Evolutionary conservation across 495 filamentous ascomycete genomes (phyloP), one percentile per base, ranked within the genome.

Genomic region (Trichoderma gamsii): DNA sequence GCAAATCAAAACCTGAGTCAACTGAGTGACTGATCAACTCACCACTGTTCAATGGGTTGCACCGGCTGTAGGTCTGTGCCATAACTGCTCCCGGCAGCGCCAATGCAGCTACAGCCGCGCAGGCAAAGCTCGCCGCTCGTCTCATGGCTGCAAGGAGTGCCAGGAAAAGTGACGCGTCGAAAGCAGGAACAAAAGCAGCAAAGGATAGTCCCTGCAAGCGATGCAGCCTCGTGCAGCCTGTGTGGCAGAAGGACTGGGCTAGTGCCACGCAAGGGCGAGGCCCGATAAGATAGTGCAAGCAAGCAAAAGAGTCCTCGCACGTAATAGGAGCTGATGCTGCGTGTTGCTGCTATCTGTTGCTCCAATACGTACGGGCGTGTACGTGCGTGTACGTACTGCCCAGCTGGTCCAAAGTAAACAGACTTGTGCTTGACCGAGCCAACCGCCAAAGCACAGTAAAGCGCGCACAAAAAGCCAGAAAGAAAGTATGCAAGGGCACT

Each of bases 41-140:
- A 75, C 74, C 70, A 15, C 70, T 61, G 12, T 64, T 41, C 67
- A 74, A 38, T 11, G 77, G 77, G 32, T 79, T 78, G 70, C 77
- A 79, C 41, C 71, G 21, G 38, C 73, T 69, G 72, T 73, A 79
- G 29, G 77, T 79, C 66, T 79, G 77, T 8, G 70, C 75, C 41
- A 38, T 1, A 46, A 49, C 65, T 8, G 43, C 27, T 32, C 65
- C 41, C 2, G 65, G 21, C 43, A 66, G 2, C 41, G 18, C 63
- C 63, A 65, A 16, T 1, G 63, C 63, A 61, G 56, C 56, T 12
- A 61, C n/a, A 61, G 56, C 56, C 23, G 56, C 56, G 27, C 56
- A 32, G 56, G 56, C 56, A 7, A 65, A 4, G 63, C 63, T 65
- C 63, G 35, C 63, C 63, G 12, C 63, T 13, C 18, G 63, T 61